phyloP scores from a whole-genome alignment of 352 stramenopile genomes.

The Peronospora belbahrii region DNA sequence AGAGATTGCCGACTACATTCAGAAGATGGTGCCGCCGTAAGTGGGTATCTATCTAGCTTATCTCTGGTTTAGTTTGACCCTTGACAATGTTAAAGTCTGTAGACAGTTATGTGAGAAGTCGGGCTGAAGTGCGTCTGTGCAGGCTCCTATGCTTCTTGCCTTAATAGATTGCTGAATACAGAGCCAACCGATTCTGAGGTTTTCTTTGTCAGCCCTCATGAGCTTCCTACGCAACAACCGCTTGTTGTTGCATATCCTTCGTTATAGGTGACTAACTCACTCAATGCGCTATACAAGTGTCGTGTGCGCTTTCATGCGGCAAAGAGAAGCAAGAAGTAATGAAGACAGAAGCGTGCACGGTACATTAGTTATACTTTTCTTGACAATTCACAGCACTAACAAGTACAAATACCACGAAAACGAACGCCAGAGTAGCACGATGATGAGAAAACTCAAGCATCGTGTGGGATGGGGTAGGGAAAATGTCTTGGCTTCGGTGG shows the following conservation, averaged over 20 bases:
- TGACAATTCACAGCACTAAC: slow-evolving; percentile 21
- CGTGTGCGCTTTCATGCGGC: slow-evolving; percentile 15
- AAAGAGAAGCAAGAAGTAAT: slow-evolving; percentile 7
- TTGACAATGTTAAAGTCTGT: slow-evolving; percentile 13
- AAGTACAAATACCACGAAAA: slow-evolving; percentile 11
- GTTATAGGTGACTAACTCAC: too few species aligned
- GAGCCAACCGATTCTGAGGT: slow-evolving; percentile 9
- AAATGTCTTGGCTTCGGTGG: slow-evolving; percentile 21
- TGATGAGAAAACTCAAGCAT: slow-evolving; percentile 21
- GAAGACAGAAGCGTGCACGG: too few species aligned
- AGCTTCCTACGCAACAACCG: too few species aligned
- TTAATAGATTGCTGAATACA: slow-evolving; percentile 23
- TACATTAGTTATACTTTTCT: slow-evolving; percentile 18
- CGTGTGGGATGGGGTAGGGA: slow-evolving; percentile 7
- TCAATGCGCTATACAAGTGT: slow-evolving; percentile 3
- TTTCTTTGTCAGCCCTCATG: not conserved
- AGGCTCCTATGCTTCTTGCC: slow-evolving; percentile 4
- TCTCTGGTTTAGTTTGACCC: slow-evolving; percentile 15
- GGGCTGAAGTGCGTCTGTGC: not conserved
- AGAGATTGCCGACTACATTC: slow-evolving; percentile 60
- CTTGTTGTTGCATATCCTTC: too few species aligned
- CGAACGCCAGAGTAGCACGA: slow-evolving; percentile 8
- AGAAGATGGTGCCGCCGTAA: slow-evolving; percentile 72
- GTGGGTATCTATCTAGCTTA: not conserved
- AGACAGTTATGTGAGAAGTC: slow-evolving; percentile 15